Evolutionary conservation across 2,329 filamentous ascomycete species (phyloP).

Genomic region (Xylariales sp.): DNA sequence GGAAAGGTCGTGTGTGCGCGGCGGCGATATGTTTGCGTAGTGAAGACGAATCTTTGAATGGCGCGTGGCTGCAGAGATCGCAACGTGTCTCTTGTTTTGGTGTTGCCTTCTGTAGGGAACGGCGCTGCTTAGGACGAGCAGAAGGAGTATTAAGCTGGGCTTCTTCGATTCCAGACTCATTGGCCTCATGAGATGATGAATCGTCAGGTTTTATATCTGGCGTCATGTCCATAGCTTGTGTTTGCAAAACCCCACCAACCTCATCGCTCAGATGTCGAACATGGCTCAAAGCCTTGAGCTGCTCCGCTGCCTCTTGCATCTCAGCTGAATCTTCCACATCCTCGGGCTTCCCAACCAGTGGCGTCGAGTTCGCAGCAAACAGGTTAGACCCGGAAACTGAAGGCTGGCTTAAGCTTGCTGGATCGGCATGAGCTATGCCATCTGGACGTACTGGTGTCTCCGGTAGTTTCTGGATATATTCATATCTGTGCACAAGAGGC

Average conservation of each 20-base stretch:
- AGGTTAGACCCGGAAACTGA: constrained; percentile 13
- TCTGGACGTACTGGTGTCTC: constrained; percentile 25
- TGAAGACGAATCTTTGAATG: constrained; percentile 64
- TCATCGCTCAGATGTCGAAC: constrained; percentile 53
- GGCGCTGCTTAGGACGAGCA: constrained; percentile 37
- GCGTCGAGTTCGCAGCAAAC: constrained; percentile 19
- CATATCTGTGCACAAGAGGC: constrained; percentile 23
- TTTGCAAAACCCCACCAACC: constrained; percentile 13
- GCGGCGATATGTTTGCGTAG: constrained; percentile 64
- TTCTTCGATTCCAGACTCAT: constrained; percentile 37
- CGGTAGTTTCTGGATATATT: constrained; percentile 17
- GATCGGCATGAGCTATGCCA: constrained; percentile 17
- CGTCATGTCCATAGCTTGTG: constrained; percentile 18
- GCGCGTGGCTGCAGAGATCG: constrained; percentile 56
- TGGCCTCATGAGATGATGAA: constrained; percentile 33
- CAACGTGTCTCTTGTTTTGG: constrained; percentile 59
- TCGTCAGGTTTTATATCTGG: constrained; percentile 34
- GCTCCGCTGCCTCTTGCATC: constrained; percentile 65
- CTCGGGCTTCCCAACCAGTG: constrained; percentile 32
- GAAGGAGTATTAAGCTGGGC: constrained; percentile 29
- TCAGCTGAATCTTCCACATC: constrained; percentile 61
- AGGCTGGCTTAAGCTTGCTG: constrained; percentile 18
- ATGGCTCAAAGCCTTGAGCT: constrained; percentile 62
- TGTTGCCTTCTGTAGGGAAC: constrained; percentile 41
- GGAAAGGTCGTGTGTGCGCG: constrained; percentile 69